Evolutionary conservation across 805 yeast genomes (phyloP).

Genomic region (Pichia sporocuriosa): DNA sequence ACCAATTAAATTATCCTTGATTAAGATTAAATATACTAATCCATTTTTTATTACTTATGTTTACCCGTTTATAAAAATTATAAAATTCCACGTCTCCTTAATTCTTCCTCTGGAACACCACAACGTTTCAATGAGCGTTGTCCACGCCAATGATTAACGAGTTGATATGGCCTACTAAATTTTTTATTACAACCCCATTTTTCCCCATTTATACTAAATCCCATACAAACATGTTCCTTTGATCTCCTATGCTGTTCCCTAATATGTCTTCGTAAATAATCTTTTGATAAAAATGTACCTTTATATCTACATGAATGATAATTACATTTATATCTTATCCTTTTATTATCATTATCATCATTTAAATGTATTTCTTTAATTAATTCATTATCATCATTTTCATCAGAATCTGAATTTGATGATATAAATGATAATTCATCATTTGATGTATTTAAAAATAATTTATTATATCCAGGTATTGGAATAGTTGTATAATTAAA

Average conservation of each 20-base stretch:
- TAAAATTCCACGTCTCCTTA: not conserved
- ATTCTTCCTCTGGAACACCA: slow-evolving; percentile 23
- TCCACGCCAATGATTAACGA: slow-evolving; percentile 31
- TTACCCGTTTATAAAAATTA: too few relatives aligned
- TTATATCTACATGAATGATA: slow-evolving; percentile 23
- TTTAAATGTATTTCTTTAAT: not conserved
- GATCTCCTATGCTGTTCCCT: slow-evolving; percentile 27
- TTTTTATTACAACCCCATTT: slow-evolving; percentile 29
- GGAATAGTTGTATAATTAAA: too few relatives aligned
- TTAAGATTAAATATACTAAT: too few relatives aligned
- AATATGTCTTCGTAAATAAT: slow-evolving; percentile 27
- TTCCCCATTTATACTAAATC: slow-evolving; percentile 17
- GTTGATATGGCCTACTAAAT: slow-evolving; percentile 29
- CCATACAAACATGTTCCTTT: slow-evolving; percentile 23
- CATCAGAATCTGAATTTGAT: not conserved
- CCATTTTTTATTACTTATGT: too few relatives aligned
- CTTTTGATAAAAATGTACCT: slow-evolving; percentile 27
- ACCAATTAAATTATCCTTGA: too few relatives aligned
- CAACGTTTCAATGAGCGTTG: slow-evolving; percentile 27
- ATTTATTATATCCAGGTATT: too few relatives aligned
- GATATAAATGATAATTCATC: not conserved
- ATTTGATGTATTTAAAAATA: not conserved
- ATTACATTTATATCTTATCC: slow-evolving; percentile 16
- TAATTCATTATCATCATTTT: not conserved
- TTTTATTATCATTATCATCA: slow-evolving; percentile 1